Base-by-base conservation (phyloP, 352 stramenopile genomes). In the Phytophthora palmivora region DNA sequence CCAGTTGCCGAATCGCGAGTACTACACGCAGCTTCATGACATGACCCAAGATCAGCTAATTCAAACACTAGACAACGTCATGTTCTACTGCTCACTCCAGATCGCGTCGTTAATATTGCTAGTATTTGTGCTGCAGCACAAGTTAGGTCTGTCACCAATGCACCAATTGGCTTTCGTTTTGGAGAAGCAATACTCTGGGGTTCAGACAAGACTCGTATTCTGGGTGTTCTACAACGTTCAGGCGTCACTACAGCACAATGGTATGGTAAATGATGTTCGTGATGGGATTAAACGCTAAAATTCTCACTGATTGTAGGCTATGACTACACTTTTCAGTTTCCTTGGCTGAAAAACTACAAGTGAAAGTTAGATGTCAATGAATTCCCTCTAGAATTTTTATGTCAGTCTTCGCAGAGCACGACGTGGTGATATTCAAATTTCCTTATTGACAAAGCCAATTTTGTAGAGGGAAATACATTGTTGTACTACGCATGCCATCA, bases 211-310 rank as follows among this genome's bases (percentile, higher is more conserved):
- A 15, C 21, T 72, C 1, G 34, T 42, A 5, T 58, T 76, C n/a
- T 76, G 68, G 48, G 48, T 66, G 1, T 60, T 59, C 11, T 66
- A 66, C 33, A 59, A 66, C 21, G 49, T 47, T 3, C 58, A 70
- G 39, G 52, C 34, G 42, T 64, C 54, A n/a, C 47, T 74, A 2
- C 44, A 74, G 12, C 69, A 74, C 32, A 54, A 55, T 10, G 53
- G 70, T 72, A 55, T 4, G 51, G 7, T 14, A 10, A 3, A 10
- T 34, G 10, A 34, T 34, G 30, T 34, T 34, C 30, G 30, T 36
- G 18, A 14, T 11, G 14, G 8, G 11, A 47, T 6, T 16, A 0
- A 26, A n/a, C 9, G 8, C 8, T 33, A 33, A 12, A 18, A 18
- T 28, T n/a, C 4, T 19, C 22, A 15, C 24, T 50, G 21, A 2